Base-by-base conservation (phyloP, 1,139 yeast genomes). In the Yamadazyma membranifaciens region DNA sequence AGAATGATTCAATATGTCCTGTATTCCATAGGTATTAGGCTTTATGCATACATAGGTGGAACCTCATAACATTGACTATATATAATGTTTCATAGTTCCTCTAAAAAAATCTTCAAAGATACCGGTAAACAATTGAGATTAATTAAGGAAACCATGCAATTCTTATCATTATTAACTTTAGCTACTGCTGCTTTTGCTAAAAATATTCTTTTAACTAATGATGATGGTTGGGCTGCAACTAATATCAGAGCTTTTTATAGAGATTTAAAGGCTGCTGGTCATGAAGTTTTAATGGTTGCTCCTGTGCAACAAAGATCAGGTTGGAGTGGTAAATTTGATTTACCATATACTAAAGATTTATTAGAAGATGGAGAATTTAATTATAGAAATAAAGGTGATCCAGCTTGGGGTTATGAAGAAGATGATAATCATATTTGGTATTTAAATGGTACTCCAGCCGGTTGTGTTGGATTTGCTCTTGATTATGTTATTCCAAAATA, bases 221-320 rank as follows among this genome's bases (percentile, higher is more conserved):
- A 79, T 59, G 85, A 79, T 54, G 73, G 80, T 30, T 79, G 78
- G 78, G 73, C 72, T 17, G 63, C 83, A 26, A 77, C 83, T 44
- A 77, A 78, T 59, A 74, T 79, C 57, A 74, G 83, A 61, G 82
- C 83, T 31, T 60, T 80, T 33, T 79, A 78, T 69, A 64, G 71
- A 50, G 76, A 68, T 45, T 68, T 79, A 56, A 74, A 68, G 50
- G 64, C 59, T 13, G 82, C 78, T 14, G 83, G 82, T 29, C 80
- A 79, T 59, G 65, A 67, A 37, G 83, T 78, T 40, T 63, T 72
- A 46, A 50, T 78, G 54, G 79, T 75, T 41, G 83, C 84, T 17
- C 83, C 84, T 32, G 80, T 69, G 15, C 65, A 69, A 31, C 83
- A 79, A 59, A 72, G 80, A 63, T 77, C 83, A 3, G 84, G 83